Base-by-base conservation (phyloP, 306 rosid species). In the Psophocarpus tetragonolobus region DNA sequence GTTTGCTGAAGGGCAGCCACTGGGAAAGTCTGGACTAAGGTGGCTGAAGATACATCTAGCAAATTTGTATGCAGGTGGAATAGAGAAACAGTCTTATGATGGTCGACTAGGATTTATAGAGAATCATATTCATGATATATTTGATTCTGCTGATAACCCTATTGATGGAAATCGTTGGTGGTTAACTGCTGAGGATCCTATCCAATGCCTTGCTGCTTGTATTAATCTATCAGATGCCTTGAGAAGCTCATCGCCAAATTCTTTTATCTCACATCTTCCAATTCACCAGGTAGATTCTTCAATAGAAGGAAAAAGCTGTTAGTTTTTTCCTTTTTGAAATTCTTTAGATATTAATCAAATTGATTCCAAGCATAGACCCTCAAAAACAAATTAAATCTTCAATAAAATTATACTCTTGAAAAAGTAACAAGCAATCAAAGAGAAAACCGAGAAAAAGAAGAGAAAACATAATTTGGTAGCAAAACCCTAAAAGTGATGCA, bases 21-120 rank as follows among this genome's bases (percentile, higher is more conserved):
- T 92, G 38, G 97, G 97, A 48, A 89, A 86, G 66, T 89, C 96
- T 81, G 97, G 97, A 45, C 81, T 90, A 11, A 82, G 53, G 32
- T 92, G 96, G 96, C 89, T 92, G 84, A 90, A 92, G 86, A 89
- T 92, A 82, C 97, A 92, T 80, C 73, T 92, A 72, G 96, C 96
- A 50, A 90, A 90, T 68, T 66, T 90, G 51, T 89, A 86, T 82
- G 84, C 94, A 0, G 89, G 92, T 35, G 96, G 97, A 65, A 76
- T 92, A 30, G 96, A 92, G 79, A 92, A 92, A 84, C 87, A 86
- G 82, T 89, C 96, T 32, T 91, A 89, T 56, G 92, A 90, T 58
- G 91, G 85, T 48, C 90, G 97, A 29, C 56, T 87, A 73, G 90
- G 87, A 69, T 92, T 92, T 78, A 92, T 92, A 75, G 94, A 90